Conservation (phyloP, 768 basidiomycete genomes). For the Collybia sp. region DNA sequence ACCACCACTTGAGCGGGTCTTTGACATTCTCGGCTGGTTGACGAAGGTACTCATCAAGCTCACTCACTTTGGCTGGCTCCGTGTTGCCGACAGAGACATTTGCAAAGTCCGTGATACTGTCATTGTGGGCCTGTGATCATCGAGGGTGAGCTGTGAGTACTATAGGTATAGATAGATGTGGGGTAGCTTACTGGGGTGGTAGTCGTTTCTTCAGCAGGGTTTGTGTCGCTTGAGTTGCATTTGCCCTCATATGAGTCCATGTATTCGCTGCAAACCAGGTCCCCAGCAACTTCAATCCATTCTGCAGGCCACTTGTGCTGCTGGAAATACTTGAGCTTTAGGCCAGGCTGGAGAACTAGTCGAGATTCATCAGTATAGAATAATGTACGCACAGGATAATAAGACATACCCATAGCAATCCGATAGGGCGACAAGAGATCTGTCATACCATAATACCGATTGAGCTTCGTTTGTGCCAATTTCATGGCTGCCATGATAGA, state of each 20-base stretch:
- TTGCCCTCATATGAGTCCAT: no score
- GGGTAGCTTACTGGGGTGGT: no score
- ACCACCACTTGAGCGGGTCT: conserved; percentile 18
- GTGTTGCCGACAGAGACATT: neutral
- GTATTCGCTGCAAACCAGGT: conserved; percentile 15
- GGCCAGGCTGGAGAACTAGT: conserved; percentile 29
- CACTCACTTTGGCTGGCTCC: conserved; percentile 1
- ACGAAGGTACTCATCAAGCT: conserved; percentile 17
- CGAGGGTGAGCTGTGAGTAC: no score
- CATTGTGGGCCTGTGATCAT: no score
- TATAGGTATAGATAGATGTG: no score
- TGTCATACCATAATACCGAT: conserved; percentile 18
- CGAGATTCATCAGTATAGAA: neutral
- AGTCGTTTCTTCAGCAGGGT: no score
- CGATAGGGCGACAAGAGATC: conserved; percentile 17
- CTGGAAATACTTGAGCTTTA: conserved; percentile 30
- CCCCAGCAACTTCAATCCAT: conserved; percentile 22
- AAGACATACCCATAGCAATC: conserved; percentile 20
- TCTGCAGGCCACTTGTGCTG: conserved; percentile 17
- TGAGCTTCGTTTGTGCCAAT: conserved; percentile 17
- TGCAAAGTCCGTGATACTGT: no score
- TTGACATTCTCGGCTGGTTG: conserved; percentile 9
- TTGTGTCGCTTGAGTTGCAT: neutral
- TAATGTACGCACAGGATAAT: neutral
- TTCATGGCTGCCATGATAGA: conserved; percentile 13